phyloP scores from a whole-genome alignment of 176 grass and related monocot genomes.

The Oryza glaberrima region DNA sequence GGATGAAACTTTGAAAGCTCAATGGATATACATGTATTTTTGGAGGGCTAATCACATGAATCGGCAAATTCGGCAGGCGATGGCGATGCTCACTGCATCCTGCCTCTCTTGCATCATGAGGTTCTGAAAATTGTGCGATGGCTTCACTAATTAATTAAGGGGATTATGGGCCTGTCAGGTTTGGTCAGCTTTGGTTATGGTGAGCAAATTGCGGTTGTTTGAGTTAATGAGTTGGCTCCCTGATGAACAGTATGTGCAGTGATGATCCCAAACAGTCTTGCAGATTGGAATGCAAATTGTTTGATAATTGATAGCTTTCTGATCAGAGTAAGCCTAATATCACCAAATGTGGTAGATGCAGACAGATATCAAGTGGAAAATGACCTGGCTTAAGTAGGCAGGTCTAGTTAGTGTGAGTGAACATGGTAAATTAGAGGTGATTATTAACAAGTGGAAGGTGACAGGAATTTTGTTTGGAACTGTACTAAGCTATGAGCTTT shows the following conservation, averaged over 20 bases:
- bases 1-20: not conserved
- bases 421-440: not conserved
- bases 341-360: not conserved
- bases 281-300: not conserved
- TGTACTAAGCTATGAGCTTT: not conserved
- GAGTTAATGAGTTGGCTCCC: not conserved
- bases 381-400: not conserved
- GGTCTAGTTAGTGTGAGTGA: not conserved
- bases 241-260: not conserved
- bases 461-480: not conserved
- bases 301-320: not conserved
- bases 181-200: not conserved
- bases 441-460: not conserved
- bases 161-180: not conserved
- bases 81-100: conserved; percentile 12
- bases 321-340: not conserved
- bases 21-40: not conserved
- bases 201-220: not conserved
- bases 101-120: not conserved
- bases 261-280: not conserved
- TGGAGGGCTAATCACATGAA: not conserved
- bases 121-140: not conserved
- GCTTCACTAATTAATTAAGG: not conserved
- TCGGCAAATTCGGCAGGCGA: conserved; percentile 27
- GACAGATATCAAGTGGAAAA: not conserved